Percentiles rank a stretch among this genome's conserved stretches.
Evolutionary conservation across 2,329 filamentous ascomycete genomes (phyloP).

Genomic region (Penicillium sp.): DNA sequence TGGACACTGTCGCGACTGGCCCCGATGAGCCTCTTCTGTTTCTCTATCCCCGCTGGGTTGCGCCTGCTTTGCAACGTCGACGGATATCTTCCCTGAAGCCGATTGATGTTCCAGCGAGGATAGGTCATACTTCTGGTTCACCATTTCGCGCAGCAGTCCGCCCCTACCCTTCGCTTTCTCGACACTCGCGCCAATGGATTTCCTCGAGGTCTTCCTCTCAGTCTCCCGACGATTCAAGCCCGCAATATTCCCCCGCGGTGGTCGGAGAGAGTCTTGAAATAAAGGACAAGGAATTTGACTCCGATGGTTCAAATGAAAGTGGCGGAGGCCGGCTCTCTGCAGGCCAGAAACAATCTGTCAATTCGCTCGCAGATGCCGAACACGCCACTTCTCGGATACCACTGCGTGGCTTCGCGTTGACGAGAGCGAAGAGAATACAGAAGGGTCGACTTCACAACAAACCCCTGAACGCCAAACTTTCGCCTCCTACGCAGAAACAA

Average conservation of each 20-base stretch:
- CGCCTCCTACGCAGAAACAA: neutral
- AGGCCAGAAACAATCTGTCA: neutral
- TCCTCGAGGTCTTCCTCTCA: slow-evolving; percentile 6
- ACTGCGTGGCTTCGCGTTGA: neutral
- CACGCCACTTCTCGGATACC: neutral
- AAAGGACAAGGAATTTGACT: neutral
- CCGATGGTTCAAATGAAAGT: neutral
- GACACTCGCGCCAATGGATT: slow-evolving; percentile 25
- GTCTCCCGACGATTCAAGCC: neutral
- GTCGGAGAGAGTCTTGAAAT: neutral
- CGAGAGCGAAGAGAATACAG: slow-evolving; percentile 2
- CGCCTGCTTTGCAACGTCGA: slow-evolving; percentile 27
- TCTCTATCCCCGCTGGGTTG: slow-evolving; percentile 45
- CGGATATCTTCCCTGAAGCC: slow-evolving; percentile 17
- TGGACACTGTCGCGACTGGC: slow-evolving; percentile 38
- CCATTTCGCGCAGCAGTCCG: neutral
- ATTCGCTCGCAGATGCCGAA: neutral
- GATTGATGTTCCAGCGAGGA: slow-evolving; percentile 4
- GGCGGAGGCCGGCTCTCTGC: neutral
- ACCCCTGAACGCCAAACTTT: neutral
- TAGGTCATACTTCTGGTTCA: neutral
- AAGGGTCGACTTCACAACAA: neutral
- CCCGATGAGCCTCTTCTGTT: slow-evolving; percentile 46
- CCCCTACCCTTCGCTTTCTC: slow-evolving; percentile 4
- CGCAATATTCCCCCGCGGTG: neutral